Evolutionary conservation across 1,139 yeast species (phyloP), one percentile per base, ranked within the genome.

Genomic region (Diutina sp.): DNA sequence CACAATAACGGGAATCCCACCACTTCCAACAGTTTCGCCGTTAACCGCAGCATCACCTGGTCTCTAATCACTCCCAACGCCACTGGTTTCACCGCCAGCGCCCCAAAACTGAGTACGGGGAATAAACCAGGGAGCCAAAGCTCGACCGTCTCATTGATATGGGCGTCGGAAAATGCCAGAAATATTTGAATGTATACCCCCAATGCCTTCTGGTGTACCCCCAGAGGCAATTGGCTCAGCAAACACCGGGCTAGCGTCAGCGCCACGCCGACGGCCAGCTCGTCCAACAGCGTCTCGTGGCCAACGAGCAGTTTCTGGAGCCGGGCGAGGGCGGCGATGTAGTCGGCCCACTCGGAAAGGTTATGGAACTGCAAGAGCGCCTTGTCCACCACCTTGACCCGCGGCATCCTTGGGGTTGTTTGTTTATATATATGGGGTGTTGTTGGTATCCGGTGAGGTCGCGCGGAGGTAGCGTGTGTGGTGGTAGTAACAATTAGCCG

Each of bases 331-430:
- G 90, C 90, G 25, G 97, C 86, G 58, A 93, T 93, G 68, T 91
- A 90, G 67, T 93, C 99, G n/a, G 99, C 98, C 99, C 99, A 93
- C 72, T 91, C 98, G 51, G 84, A 87, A 1, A 90, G 85, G n/a
- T 84, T 69, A 57, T 89, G 97, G 72, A 93, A 93, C n/a, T 84
- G 74, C 7, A 80, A 75, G 32, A 93, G 72, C 0, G 95, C 90
- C 61, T 85, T 82, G 58, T 88, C 96, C 6, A 90, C 80, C 28
- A 16, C 25, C 21, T 50, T 50, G 6, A 50, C 53, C 45, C 53
- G 53, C 6, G 53, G 25, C 53, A 50, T 50, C 25, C 25, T 21
- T 21, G 4, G 25, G 25, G 25, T 21, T 21, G 25, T 21, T 21
- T 21, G 25, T 21, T 21, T 21, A 3, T 21, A 21, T 21, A 21